Base-by-base conservation (phyloP, 2,329 filamentous ascomycete species). In the Leptographium lundbergii region DNA sequence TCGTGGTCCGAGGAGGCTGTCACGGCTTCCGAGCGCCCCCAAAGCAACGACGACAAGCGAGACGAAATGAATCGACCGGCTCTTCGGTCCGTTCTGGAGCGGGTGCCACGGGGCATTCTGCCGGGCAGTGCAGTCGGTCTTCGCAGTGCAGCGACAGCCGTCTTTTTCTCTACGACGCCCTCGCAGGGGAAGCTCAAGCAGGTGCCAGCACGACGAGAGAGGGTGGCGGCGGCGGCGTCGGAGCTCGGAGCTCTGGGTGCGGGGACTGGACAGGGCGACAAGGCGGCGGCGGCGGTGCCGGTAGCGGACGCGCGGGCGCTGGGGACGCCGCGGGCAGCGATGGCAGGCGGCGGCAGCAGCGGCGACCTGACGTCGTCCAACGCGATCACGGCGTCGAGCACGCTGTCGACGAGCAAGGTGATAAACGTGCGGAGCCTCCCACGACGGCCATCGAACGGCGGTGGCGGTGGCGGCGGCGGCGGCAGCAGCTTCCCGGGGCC, bases 381-480 rank as follows among this genome's bases (percentile, higher is more conserved):
- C 5, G 36, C 36, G 36, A 39, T 39, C 36, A 14, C 36, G 36
- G 13, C 36, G 4, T 17, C 36, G 36, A 17, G 13, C 13, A 17
- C 13, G 36, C 19, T 25, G 24, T 29, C 58, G 17, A 60, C 54
- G 13, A 59, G 62, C 57, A 66, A 63, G 48, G 62, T 70, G 32
- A 66, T 69, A 63, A 69, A 66, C 60, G 22, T 70, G 17, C 66
- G 67, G 58, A 69, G 65, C 57, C 61, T 64, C 36, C 62, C 64
- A 45, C 61, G 62, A 24, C 54, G 56, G 27, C 54, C 17, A 36
- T 2, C 45, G 3, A 19, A 25, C 10, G 39, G 53, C n/a, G 59
- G 45, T 5, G 53, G 34, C n/a, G 29, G 48, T 19, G 57, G 45
- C 10, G 53, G 34, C n/a, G 29, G 48, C 22, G 57, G 45, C n/a